Conservation (phyloP, 352 stramenopile genomes). For the Pythium rhizo-oryzae region DNA sequence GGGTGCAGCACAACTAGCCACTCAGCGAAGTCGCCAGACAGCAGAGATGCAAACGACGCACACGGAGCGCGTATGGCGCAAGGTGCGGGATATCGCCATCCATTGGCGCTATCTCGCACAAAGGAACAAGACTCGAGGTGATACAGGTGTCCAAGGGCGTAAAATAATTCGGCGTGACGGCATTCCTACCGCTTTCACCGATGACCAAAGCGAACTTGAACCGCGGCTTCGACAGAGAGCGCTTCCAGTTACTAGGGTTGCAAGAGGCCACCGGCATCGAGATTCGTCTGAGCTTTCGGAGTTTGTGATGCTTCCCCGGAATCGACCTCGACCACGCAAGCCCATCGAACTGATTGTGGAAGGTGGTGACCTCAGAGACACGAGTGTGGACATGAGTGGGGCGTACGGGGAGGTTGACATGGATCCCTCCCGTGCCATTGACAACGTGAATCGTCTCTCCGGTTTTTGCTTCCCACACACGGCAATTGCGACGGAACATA, state of each 20-base stretch:
- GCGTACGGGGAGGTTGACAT: neutral
- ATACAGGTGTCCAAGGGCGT: neutral
- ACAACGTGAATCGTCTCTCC: conserved; percentile 21
- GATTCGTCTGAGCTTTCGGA: conserved; percentile 26
- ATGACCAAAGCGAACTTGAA: neutral
- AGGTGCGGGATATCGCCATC: conserved; percentile 24
- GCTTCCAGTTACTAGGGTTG: neutral
- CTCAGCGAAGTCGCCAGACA: conserved; percentile 37
- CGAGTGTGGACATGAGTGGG: neutral
- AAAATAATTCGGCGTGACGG: neutral
- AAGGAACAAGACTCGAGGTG: conserved; percentile 12
- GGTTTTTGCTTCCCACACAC: conserved; percentile 26
- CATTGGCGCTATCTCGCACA: conserved; percentile 33
- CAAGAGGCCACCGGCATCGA: neutral
- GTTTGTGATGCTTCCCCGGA: conserved; percentile 39
- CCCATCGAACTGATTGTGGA: conserved; percentile 37
- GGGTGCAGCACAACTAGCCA: conserved; percentile 39
- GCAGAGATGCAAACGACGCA: conserved; percentile 18
- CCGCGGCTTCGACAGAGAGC: neutral
- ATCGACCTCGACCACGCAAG: conserved; percentile 40
- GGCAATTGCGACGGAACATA: neutral
- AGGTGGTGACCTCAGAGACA: neutral
- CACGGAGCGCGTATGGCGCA: conserved; percentile 27
- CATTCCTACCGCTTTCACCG: neutral
- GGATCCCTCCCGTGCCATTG: conserved; percentile 1